Evolutionary conservation across 345 rosid genomes (phyloP).

Genomic region (Salix brachista): DNA sequence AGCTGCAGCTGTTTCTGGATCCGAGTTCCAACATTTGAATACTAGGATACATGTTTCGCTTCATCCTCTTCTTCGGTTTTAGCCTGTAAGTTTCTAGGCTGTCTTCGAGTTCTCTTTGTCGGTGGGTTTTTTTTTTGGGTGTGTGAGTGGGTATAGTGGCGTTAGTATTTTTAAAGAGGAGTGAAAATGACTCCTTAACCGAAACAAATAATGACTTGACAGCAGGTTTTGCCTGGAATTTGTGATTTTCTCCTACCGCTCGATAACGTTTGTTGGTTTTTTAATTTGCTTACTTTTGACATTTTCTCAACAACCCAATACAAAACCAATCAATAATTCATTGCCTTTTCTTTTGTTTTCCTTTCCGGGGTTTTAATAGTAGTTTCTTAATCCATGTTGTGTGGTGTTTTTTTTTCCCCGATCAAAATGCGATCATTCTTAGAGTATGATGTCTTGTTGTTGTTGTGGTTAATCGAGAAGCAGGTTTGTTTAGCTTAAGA

Average conservation of each 20-base stretch:
- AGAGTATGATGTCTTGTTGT: slow-evolving; percentile 6
- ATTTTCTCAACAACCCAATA: slow-evolving; percentile 11
- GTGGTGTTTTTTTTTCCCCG: background rate
- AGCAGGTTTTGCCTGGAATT: slow-evolving; percentile 11
- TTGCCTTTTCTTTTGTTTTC: background rate
- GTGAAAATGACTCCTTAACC: slow-evolving; percentile 27
- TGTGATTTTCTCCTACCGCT: slow-evolving; percentile 1
- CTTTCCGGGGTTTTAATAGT: background rate
- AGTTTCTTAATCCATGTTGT: background rate
- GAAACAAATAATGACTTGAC: background rate
- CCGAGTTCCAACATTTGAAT: background rate
- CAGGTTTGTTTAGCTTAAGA: slow-evolving; percentile 16
- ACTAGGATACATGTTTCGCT: background rate
- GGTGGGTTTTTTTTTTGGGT: background rate
- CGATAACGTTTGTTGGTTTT: background rate
- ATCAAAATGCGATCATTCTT: background rate
- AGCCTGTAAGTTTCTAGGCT: background rate
- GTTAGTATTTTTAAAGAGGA: background rate
- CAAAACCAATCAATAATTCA: background rate
- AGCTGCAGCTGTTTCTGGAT: slow-evolving; percentile 29
- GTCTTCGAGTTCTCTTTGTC: background rate
- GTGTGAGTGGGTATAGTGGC: background rate
- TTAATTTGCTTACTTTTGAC: background rate
- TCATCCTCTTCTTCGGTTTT: background rate
- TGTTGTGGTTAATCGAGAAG: slow-evolving; percentile 12